Conservation (phyloP, 257 asterid species). For the Solanum stenotomum region DNA sequence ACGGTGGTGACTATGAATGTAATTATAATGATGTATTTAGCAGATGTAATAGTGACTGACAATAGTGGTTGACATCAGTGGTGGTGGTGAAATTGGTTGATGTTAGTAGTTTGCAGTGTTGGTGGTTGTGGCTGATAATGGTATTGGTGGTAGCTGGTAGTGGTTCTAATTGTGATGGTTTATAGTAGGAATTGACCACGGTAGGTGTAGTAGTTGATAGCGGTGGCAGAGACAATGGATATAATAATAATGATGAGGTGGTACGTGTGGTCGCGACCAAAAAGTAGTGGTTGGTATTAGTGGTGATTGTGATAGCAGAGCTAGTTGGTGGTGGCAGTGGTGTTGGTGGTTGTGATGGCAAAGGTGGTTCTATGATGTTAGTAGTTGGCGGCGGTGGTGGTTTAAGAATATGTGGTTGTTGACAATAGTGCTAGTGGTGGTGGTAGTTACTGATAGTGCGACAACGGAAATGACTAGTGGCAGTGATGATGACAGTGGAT, state of each 20-base stretch:
- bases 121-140: background rate
- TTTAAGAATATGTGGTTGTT: background rate
- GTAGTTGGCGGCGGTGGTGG: background rate
- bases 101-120: background rate
- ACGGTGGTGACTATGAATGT: background rate
- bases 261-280: background rate
- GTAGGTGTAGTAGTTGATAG: background rate
- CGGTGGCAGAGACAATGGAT: background rate
- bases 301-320: background rate
- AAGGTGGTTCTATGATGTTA: background rate
- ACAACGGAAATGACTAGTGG: background rate
- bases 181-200: background rate
- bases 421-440: background rate
- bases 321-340: background rate
- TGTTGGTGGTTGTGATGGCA: background rate
- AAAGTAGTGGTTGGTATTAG: background rate
- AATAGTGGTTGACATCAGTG: background rate
- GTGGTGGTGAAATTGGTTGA: background rate
- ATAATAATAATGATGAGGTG: background rate
- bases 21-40: background rate
- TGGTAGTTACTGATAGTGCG: background rate
- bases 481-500: background rate
- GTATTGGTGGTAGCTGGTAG: background rate
- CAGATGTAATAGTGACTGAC: background rate
- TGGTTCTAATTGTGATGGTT: background rate